A percentile compares a stretch with the other conserved stretches of the same genome.
These are phyloP conservation scores for Staphylotrichum tortipilum DNA, from an alignment of 495 filamentous ascomycete species.

Conservation along the genomic window DNA sequence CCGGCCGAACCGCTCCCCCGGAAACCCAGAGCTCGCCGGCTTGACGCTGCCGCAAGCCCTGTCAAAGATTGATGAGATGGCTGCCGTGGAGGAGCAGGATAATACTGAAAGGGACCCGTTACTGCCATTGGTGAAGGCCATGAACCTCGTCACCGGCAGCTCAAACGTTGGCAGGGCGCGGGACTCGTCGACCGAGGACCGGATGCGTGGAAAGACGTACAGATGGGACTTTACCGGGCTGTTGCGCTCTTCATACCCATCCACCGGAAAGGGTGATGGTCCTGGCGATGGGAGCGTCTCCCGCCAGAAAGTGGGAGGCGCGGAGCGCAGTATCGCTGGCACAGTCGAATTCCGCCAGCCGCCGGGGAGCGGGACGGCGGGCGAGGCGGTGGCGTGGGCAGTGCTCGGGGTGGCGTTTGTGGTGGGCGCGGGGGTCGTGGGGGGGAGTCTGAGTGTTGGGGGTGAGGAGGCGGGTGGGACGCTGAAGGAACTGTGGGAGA, in stretches of 20 bases:
- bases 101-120: no score
- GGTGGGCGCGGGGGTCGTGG: slow-evolving; percentile 12
- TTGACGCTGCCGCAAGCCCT: slow-evolving; percentile 5
- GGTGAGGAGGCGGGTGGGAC: slow-evolving; percentile 5
- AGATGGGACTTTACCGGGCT: slow-evolving; percentile 27
- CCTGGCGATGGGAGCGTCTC: no score
- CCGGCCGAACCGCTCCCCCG: slow-evolving; percentile 12
- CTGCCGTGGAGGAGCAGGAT: no score
- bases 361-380: slow-evolving; percentile 14
- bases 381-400: slow-evolving; percentile 16
- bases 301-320: no score
- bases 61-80: neutral
- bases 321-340: slow-evolving; percentile 1
- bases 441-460: neutral
- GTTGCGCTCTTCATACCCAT: neutral
- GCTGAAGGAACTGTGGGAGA: slow-evolving; percentile 18
- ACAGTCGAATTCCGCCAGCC: slow-evolving; percentile 27
- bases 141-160: slow-evolving; percentile 19
- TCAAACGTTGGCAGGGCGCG: neutral
- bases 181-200: no score
- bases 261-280: neutral
- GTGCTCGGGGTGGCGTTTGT: slow-evolving; percentile 21
- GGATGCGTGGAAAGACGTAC: slow-evolving; percentile 22
- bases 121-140: slow-evolving; percentile 10
- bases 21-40: slow-evolving; percentile 4